phyloP scores from a whole-genome alignment of 257 asterid genomes.

The Dorcoceras hygrometricum region DNA sequence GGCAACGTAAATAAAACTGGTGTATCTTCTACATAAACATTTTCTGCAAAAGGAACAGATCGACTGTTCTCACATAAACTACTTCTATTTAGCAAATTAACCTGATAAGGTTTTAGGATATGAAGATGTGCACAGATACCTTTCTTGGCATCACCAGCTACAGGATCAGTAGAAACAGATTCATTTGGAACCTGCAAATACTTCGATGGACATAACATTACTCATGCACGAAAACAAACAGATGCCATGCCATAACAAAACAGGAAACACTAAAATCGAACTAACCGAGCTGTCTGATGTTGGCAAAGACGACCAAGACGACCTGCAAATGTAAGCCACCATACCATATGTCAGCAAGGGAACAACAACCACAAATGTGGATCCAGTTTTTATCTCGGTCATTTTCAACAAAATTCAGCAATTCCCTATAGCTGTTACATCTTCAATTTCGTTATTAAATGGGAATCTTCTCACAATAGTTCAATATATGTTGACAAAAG shows the following conservation, averaged over 20 bases:
- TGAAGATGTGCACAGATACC: slow-evolving; percentile 38
- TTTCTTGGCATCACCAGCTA: slow-evolving; percentile 39
- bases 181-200: slow-evolving; percentile 38
- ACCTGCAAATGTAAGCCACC: slow-evolving; percentile 45
- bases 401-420: background rate
- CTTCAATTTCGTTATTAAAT: slow-evolving; percentile 7
- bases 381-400: slow-evolving; percentile 2
- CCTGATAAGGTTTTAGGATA: background rate
- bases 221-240: background rate
- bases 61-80: slow-evolving; percentile 12
- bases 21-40: background rate
- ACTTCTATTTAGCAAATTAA: slow-evolving; percentile 1
- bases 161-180: slow-evolving; percentile 41
- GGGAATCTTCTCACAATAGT: background rate
- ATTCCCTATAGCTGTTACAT: slow-evolving; percentile 5
- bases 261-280: slow-evolving; percentile 16
- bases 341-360: slow-evolving; percentile 13
- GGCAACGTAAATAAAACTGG: background rate
- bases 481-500: background rate
- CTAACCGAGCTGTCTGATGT: slow-evolving; percentile 55
- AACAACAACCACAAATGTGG: slow-evolving; percentile 14
- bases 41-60: slow-evolving; percentile 5
- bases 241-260: slow-evolving; percentile 3
- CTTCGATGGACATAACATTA: slow-evolving; percentile 1
- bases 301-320: slow-evolving; percentile 71